Evolutionary conservation across 2,329 filamentous ascomycete genomes (phyloP), one percentile per base, ranked within the genome.

Genomic region (Nemania abortiva): DNA sequence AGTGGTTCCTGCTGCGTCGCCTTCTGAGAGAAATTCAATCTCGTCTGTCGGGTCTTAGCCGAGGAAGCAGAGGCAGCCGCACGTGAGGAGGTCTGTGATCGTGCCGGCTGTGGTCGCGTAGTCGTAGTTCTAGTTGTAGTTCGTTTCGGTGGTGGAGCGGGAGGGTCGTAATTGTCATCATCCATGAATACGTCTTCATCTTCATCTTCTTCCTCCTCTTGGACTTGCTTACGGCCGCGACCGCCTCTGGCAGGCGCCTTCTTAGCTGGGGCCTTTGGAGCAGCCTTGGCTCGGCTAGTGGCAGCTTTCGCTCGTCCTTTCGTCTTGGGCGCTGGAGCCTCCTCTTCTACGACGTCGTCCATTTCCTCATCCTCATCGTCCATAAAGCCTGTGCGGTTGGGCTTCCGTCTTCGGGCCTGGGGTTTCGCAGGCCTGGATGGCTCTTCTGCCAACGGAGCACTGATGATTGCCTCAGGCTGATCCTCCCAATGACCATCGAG

Each of bases 401-500:
- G 60, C 80, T 82, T 67, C 79, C 79, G 59, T 76, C 76, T 67
- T 73, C 77, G 63, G 75, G 79, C 76, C 73, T 67, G 79, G 18
- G 72, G 29, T 37, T 65, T 69, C 7, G 65, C 39, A 37, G 63
- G 70, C 72, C 71, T 72, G 58, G 67, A 73, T 72, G 62, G 37
- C 31, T 69, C 55, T n/a, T 68, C 39, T 37, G 13, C 47, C 20
- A 58, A 34, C 4, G 70, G 74, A 7, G 77, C 75, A 13, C 77
- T 78, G n/a, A 90, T 84, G 5, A 90, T 79, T 1, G 91, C 92
- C 7, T 88, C 90, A 0, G 92, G 89, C 67, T 94, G 89, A 56
- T 96, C 92, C 69, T 91, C 91, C 95, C 95, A 98, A 59, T 87
- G 86, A 0, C 95, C 96, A 58, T 97, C 91, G 29, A 95, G 83